A percentile compares a stretch with the other conserved stretches of the same genome.
Conservation (phyloP, 345 rosid species). For the Pelargonium nanum region DNA sequence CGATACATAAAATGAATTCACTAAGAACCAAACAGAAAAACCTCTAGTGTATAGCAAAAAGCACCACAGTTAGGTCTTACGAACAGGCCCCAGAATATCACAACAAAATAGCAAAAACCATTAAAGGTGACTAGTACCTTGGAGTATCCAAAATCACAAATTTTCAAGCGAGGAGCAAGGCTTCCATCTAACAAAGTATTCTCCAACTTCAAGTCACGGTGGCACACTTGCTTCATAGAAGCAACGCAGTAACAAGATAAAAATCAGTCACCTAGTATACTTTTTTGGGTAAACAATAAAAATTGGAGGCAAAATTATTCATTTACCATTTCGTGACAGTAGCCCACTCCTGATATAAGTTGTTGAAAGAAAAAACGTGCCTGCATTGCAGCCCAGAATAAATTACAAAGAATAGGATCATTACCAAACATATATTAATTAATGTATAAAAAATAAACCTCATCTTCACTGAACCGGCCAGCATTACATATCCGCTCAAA, state of each 20-base stretch:
- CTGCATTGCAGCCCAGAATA: conserved; percentile 22
- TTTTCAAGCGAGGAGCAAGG: conserved; percentile 84
- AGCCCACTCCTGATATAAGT: conserved; percentile 72
- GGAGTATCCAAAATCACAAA: conserved; percentile 96
- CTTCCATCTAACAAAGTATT: conserved; percentile 99
- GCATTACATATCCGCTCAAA: conserved; percentile 77
- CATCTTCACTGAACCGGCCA: conserved; percentile 71
- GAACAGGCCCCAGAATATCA: too few species aligned
- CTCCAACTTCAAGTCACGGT: conserved; percentile 90
- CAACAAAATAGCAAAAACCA: too few species aligned
- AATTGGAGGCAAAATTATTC: too few species aligned
- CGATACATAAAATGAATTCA: too few species aligned
- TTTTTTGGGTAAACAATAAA: conserved; percentile 1
- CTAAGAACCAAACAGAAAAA: too few species aligned
- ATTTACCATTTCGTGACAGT: conserved; percentile 60
- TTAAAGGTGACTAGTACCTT: too few species aligned
- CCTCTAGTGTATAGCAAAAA: too few species aligned
- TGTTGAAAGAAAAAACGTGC: conserved; percentile 78
- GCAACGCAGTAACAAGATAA: too few species aligned
- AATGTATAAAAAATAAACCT: conserved; percentile 26
- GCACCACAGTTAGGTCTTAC: too few species aligned
- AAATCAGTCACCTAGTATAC: too few species aligned
- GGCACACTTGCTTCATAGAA: conserved; percentile 74
- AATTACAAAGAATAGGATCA: too few species aligned
- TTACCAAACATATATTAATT: background rate